Evolutionary conservation across 164 flowering plant genomes (phyloP), one percentile per base, ranked within the genome.

Genomic region (Vitis riparia): DNA sequence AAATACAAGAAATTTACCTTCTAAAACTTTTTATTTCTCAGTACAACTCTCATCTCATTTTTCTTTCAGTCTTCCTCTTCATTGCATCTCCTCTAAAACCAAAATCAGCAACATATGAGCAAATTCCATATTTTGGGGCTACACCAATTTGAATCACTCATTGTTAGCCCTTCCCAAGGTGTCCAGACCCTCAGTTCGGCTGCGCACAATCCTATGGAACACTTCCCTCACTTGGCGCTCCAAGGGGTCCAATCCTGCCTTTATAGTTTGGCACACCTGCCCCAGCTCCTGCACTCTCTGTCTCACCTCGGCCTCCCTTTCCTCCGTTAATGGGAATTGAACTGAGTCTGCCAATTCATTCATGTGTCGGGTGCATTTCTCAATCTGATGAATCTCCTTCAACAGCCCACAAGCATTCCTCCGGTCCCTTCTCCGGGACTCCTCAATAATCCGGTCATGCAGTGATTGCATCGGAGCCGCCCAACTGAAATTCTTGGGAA

Each of bases 191-290:
- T 90, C 96, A 0, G 92, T 93, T 56, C 98, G 84, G 82, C 91
- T 82, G 10, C 84, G 79, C 17, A 91, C 90, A 52, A 91, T 85
- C 76, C 90, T 78, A 67, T 89, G 98, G 50, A 95, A 95, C 51
- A 89, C 97, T 73, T 93, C 96, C 59, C 99, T 85, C 23, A 95
- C 91, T 67, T 87, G 97, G 11, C 84, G 79, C 63, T 95, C 98
- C 66, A 95, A 70, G 0, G 99, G 98, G 32, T 87, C 90, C 75
- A 95, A 72, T 12, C 90, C 96, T 1, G 80, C 83, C 78, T 82
- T 88, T 17, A 91, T 9, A 1, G 71, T 76, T 29, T 83, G 85
- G 67, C 76, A 87, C 10, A 93, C 78, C 47, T 65, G 72, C 1
- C 64, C 73, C 65, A 91, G 72, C 68, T 91, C 93, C 61, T 73